Conservation (phyloP, 768 basidiomycete genomes). For the Pisolithus marmoratus region DNA sequence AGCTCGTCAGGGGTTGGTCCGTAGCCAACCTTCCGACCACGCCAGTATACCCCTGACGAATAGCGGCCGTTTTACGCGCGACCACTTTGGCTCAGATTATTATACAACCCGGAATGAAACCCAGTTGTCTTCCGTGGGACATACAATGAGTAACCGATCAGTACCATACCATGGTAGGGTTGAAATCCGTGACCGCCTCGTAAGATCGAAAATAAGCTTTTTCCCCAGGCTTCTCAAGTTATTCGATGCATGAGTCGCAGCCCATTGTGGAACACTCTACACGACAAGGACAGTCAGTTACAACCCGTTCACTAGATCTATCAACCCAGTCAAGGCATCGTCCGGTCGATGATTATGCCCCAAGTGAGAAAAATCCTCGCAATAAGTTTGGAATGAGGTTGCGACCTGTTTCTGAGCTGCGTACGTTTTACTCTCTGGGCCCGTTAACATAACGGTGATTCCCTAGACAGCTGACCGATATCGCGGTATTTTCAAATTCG, state of each 20-base stretch:
- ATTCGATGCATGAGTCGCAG: no score
- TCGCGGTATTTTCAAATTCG: slow-evolving; percentile 79
- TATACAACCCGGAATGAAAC: background rate
- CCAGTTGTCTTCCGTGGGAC: background rate
- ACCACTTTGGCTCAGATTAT: background rate
- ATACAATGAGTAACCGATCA: background rate
- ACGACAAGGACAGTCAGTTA: background rate
- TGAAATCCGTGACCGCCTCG: background rate
- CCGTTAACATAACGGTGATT: slow-evolving; percentile 6
- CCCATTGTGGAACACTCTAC: no score
- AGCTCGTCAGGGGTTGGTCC: slow-evolving; percentile 14
- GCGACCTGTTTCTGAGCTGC: slow-evolving; percentile 68
- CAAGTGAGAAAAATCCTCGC: slow-evolving; percentile 20
- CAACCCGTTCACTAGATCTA: background rate
- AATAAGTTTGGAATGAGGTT: slow-evolving; percentile 45
- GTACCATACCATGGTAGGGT: background rate
- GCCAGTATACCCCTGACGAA: background rate
- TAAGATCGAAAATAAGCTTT: no score
- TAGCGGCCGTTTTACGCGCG: background rate
- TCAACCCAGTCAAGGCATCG: background rate
- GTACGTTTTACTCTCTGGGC: slow-evolving; percentile 33
- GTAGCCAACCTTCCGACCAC: background rate
- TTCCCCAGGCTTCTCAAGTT: no score
- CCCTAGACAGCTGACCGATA: slow-evolving; percentile 67
- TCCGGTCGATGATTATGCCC: background rate